These are phyloP conservation scores for Nyctanthes arbortristis DNA, from an alignment of 257 asterid genomes.

Conservation along the genomic window DNA sequence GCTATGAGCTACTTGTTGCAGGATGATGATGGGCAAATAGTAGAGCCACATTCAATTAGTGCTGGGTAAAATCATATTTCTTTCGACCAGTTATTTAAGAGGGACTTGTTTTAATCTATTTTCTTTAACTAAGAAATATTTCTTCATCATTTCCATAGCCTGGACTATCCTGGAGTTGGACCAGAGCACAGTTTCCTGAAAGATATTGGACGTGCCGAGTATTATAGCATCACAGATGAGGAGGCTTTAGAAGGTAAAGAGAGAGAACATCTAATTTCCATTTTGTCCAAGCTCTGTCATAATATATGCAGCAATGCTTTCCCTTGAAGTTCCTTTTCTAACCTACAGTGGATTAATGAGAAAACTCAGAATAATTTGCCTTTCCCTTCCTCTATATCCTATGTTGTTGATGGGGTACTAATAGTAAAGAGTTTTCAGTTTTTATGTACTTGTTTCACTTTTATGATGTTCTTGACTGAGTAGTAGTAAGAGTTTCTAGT, in stretches of 20 bases:
- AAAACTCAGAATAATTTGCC: not conserved
- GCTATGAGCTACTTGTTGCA: constrained; percentile 72
- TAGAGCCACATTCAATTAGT: constrained; percentile 59
- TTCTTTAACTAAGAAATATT: not conserved
- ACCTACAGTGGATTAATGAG: not conserved
- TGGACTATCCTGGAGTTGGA: constrained; percentile 81
- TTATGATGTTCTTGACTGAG: not conserved
- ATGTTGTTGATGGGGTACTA: too few relatives aligned
- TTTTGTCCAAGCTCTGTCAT: not conserved
- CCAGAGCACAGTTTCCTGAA: constrained; percentile 77
- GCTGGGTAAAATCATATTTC: constrained; percentile 44
- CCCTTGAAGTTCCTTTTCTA: not conserved
- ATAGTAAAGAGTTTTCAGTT: too few relatives aligned
- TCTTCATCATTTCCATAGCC: constrained; percentile 26
- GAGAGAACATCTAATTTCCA: too few relatives aligned
- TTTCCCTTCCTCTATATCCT: too few relatives aligned
- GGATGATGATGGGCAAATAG: constrained; percentile 70
- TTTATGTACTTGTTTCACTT: not conserved
- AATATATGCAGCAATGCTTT: not conserved
- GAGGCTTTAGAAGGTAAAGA: constrained; percentile 69
- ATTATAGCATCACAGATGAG: constrained; percentile 48
- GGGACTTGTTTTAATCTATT: not conserved
- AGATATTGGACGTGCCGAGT: constrained; percentile 70
- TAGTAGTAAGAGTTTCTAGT: not conserved
- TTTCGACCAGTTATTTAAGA: not conserved